Evolutionary conservation across 257 asterid genomes (phyloP).

Genomic region (Solanum sitiens): DNA sequence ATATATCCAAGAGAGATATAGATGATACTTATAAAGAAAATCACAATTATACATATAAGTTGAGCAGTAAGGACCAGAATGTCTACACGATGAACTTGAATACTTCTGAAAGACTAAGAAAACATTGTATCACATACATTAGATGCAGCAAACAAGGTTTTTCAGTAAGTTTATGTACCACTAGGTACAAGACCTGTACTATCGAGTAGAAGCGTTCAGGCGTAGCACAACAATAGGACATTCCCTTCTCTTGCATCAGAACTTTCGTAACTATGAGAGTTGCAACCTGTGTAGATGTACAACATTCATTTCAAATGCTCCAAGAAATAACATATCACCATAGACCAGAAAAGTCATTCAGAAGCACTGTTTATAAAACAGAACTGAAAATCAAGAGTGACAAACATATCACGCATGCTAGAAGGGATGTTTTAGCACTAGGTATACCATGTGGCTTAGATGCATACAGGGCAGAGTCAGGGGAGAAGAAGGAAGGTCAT

Average conservation of each 20-base stretch:
- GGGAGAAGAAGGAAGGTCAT: background rate
- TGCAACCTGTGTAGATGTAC: background rate
- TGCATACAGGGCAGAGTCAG: background rate
- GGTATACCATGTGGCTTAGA: background rate
- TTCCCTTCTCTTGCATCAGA: conserved; percentile 1
- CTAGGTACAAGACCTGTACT: background rate
- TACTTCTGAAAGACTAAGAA: background rate
- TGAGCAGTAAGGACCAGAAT: background rate
- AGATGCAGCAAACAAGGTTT: background rate
- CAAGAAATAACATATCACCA: background rate
- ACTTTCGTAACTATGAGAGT: background rate
- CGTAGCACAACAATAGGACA: background rate
- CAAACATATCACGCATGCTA: background rate
- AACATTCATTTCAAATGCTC: background rate
- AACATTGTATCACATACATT: background rate
- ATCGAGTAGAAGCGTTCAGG: background rate
- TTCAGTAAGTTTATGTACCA: background rate
- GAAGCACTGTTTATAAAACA: background rate
- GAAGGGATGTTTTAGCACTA: background rate
- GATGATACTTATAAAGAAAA: background rate
- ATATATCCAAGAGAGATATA: background rate
- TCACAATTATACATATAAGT: background rate
- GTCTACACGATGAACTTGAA: background rate
- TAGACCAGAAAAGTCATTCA: background rate
- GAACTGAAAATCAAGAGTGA: background rate